Base-by-base conservation (phyloP, 805 yeast genomes). In the Zygosaccharomyces gambellarensis region DNA sequence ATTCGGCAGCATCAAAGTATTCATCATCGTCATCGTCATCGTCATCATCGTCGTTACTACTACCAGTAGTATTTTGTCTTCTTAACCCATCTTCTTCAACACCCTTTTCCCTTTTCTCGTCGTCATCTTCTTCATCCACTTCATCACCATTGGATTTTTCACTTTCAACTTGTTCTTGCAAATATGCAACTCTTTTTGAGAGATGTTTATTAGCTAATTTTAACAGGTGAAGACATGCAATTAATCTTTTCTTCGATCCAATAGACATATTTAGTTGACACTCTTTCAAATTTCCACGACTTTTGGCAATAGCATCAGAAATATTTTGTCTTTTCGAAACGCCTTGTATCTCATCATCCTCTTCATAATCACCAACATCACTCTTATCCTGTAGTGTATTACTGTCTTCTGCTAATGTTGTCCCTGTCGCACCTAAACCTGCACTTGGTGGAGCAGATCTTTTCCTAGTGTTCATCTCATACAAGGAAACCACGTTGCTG, bases 181-280 rank as follows among this genome's bases (percentile, higher is more conserved):
- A 71, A 50, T 74, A 76, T 47, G 74, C 74, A 17, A 90, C 85
- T 55, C 88, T 81, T 43, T 78, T 72, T 42, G 84, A 82, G 29
- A 90, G 74, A 58, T 85, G 88, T 49, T 80, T 81, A 60, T 88
- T 90, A 3, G 97, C 97, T 44, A 88, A 72, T 61, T 85, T 84
- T 48, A 90, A 71, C 46, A 90, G 74, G 57, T 89, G 90, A 42
- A 90, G 74, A 59, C 95, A 81, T 61, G 92, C 85, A 32, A 86
- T 82, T 42, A 90, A 63, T 55, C 90, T 76, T 55, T 83, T 83
- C 51, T 87, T 79, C 23, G 90, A 84, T 60, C 88, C 96, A 48
- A 81, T 75, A 0, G 85, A 77, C 63, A 81, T 70, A 38, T 63
- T 70, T 14, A 69, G 49, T 45, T 64, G 59, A 27, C 61, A 57